A percentile compares a stretch with the other conserved stretches of the same genome.
phyloP scores from a whole-genome alignment of 1,284 basidiomycete species.

The Austroboletus niveus region DNA sequence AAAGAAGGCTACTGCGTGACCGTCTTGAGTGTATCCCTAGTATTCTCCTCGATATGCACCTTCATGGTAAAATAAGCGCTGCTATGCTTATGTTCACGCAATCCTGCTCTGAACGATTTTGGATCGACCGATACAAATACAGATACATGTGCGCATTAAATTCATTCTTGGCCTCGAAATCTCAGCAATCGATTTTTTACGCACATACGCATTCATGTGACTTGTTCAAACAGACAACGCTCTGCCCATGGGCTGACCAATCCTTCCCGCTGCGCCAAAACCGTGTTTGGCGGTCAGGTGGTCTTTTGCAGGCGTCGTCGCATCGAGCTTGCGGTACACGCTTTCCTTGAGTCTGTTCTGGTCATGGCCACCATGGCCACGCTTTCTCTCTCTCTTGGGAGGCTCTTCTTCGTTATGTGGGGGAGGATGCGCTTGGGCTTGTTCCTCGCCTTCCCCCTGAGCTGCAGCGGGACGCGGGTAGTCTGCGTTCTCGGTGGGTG shows the following conservation, averaged over 20 bases:
- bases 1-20: constrained; percentile 50
- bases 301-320: constrained; percentile 52
- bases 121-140: constrained; percentile 17
- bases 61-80: constrained; percentile 18
- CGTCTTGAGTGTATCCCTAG: constrained; percentile 24
- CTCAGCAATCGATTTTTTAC: no score
- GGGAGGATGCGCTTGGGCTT: constrained; percentile 32
- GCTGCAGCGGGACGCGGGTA: constrained; percentile 57
- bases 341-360: constrained; percentile 51
- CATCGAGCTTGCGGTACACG: constrained; percentile 48
- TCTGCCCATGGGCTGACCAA: constrained; percentile 59
- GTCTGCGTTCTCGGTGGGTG: constrained; percentile 42
- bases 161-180: constrained; percentile 1
- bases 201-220: no score
- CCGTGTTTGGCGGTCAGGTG: constrained; percentile 33
- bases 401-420: constrained; percentile 52
- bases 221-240: constrained; percentile 34
- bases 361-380: constrained; percentile 42
- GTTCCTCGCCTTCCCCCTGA: constrained; percentile 42
- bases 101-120: background rate
- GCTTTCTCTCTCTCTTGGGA: constrained; percentile 52
- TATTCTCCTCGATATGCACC: constrained; percentile 18
- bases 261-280: constrained; percentile 49
- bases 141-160: constrained; percentile 13
- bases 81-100: background rate